Conservation (phyloP, 768 basidiomycete genomes). For the Tricholoma flavovirens region DNA sequence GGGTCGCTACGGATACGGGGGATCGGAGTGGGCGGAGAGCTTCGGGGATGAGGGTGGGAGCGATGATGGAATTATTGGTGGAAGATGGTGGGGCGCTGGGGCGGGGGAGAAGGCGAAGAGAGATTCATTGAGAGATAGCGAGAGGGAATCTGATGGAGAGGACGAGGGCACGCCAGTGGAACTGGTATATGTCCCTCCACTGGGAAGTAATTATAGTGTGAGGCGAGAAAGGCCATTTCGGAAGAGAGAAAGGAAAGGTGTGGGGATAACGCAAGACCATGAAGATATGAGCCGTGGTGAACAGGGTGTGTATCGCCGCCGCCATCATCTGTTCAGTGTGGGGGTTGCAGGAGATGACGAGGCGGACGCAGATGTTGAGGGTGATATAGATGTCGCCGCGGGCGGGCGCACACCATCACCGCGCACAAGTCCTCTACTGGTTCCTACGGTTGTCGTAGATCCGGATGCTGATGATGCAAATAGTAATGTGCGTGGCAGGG, state of each 20-base stretch:
- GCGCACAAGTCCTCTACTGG: neutral
- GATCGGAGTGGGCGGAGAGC: constrained; percentile 38
- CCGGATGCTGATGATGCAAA: neutral
- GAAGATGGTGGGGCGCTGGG: constrained; percentile 14
- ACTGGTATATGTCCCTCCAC: constrained; percentile 64
- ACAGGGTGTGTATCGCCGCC: constrained; percentile 12
- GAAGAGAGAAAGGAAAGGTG: constrained; percentile 20
- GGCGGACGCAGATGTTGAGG: constrained; percentile 8
- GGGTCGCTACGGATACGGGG: constrained; percentile 43
- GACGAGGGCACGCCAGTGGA: constrained; percentile 52
- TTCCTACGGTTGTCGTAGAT: constrained; percentile 17
- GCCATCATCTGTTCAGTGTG: constrained; percentile 14
- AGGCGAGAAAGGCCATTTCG: constrained; percentile 18
- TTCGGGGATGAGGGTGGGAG: constrained; percentile 43
- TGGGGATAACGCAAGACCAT: constrained; percentile 18
- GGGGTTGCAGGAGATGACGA: constrained; percentile 12
- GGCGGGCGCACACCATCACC: constrained; percentile 1
- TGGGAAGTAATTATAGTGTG: constrained; percentile 32
- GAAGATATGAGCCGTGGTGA: constrained; percentile 20
- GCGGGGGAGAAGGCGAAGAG: constrained; percentile 11
- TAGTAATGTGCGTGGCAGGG: constrained; percentile 19
- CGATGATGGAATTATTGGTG: constrained; percentile 19
- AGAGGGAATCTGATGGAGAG: constrained; percentile 17
- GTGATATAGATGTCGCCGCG: constrained; percentile 11
- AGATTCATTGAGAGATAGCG: constrained; percentile 17